phyloP scores from a whole-genome alignment of 1,284 basidiomycete genomes.

The Ustilago cynodontis region DNA sequence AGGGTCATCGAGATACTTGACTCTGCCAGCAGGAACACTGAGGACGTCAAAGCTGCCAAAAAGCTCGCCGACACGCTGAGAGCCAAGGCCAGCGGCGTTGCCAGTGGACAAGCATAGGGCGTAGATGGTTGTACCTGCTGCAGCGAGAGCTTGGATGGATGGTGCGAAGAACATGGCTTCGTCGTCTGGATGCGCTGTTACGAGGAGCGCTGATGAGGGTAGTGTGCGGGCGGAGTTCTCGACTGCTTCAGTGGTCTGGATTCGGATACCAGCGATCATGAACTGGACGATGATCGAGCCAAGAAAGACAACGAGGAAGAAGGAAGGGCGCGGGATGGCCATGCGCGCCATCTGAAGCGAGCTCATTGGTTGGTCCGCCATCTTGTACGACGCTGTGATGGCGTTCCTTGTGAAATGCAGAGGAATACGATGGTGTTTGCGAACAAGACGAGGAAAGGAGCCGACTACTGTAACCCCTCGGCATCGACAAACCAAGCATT shows the following conservation, averaged over 20 bases:
- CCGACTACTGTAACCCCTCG: too few species aligned
- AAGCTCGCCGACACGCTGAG: conserved; percentile 77
- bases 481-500: too few species aligned
- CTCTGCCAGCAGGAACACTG: conserved; percentile 76
- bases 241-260: conserved; percentile 10
- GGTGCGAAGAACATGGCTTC: conserved; percentile 93
- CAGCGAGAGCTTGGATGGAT: conserved; percentile 76
- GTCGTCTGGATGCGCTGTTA: conserved; percentile 91
- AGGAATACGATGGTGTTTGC: background rate
- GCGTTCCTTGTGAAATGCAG: background rate
- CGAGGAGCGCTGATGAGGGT: conserved; percentile 72
- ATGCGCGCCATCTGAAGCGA: conserved; percentile 32
- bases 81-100: conserved; percentile 84
- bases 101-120: conserved; percentile 74
- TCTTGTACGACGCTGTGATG: background rate
- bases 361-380: conserved; percentile 17
- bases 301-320: conserved; percentile 40
- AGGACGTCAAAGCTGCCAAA: conserved; percentile 72
- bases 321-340: conserved; percentile 42
- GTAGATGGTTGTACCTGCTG: conserved; percentile 66
- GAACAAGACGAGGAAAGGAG: background rate
- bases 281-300: conserved; percentile 39
- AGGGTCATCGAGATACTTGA: conserved; percentile 80
- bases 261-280: conserved; percentile 38
- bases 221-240: conserved; percentile 14